Evolutionary conservation across 441 rosid species (phyloP), one percentile per base, ranked within the genome.

Genomic region (Geranium incanum): DNA sequence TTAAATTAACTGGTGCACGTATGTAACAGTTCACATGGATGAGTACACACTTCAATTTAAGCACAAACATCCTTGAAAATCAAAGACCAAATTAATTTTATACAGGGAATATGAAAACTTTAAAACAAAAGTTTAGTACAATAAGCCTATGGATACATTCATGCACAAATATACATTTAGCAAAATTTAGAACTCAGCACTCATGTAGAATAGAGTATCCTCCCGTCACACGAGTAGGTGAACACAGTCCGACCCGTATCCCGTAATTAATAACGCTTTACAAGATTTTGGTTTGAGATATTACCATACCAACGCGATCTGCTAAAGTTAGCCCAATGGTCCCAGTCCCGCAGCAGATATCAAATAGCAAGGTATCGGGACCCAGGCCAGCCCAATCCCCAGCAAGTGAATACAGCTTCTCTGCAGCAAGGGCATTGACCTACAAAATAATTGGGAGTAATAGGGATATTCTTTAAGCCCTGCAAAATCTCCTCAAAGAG

Each of bases 291-390:
- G 77, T 69, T 39, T 66, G 78, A 41, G 78, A 48, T 16, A 71
- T 82, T 88, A 92, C 97, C 99, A 89, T 88, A 66, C 99, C 96
- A 72, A 95, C 99, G 72, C 85, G 93, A 82, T 86, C 89, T 1
- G 97, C 99, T 62, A 90, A 75, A 1, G 97, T 95, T 50, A 95
- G 93, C 48, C 97, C 99, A 28, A 95, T 95, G 39, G 97, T 92
- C 73, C 99, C 96, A 43, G 99, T 95, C 68, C 99, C 99, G 76
- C 99, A 95, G 77, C 99, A 95, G 71, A 95, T 78, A 75, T 95
- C 97, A 76, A 95, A 95, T 5, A 95, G 83, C 77, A 95, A 78
- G 33, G 97, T 92, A 77, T 90, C 92, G 15, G 91, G 89, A 75
- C 89, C 89, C 78, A 95, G 81, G 75, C 77, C 86, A 80, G 97